Base-by-base conservation (phyloP, 768 basidiomycete genomes). In the Phaffia tasmanica region DNA sequence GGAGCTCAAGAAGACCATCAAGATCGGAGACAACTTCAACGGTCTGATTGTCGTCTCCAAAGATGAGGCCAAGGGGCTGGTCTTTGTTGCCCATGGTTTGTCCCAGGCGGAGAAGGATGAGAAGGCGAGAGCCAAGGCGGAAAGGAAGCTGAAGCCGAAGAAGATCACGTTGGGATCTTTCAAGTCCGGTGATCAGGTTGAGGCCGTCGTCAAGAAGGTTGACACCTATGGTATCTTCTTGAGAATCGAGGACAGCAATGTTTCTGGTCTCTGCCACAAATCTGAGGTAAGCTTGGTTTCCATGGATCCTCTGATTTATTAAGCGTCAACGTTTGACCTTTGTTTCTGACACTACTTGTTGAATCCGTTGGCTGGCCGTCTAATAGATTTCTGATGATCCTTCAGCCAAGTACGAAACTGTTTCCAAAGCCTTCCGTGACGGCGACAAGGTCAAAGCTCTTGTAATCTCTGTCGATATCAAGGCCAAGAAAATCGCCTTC, bases 201-300 rank as follows among this genome's bases (percentile, higher is more conserved):
- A 83, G 47, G 90, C 88, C 6, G 78, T 80, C 29, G 83, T 98
- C 65, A 90, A 87, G 76, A 84, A 82, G 70, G 80, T 93, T 15
- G 89, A 93, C 75, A 81, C 83, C 51, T 98, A 89, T 70, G 94
- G 94, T 18, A 79, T 95, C n/a, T 97, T 98, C 77, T 83, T 99
- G 65, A 83, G 85, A 73, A 86, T 98, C 48, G 83, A 87, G n/a
- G 86, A 83, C 21, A 86, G 89, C 0, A 87, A 86, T 73, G 79
- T 97, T 58, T 85, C 82, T 69, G 94, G 94, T 6, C 80, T 99
- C 15, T 99, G 94, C 75, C 94, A 98, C 76, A 92, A 91, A 76
- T 89, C 89, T 14, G 83, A 98, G 81, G 90, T 86, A 71, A 62
- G 80, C 74, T 49, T 1, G 11, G 4, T 11, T 11, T 42, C 35